These are phyloP conservation scores for Botryotinia convoluta DNA, from an alignment of 2,329 filamentous ascomycete species.

Conservation along the genomic window DNA sequence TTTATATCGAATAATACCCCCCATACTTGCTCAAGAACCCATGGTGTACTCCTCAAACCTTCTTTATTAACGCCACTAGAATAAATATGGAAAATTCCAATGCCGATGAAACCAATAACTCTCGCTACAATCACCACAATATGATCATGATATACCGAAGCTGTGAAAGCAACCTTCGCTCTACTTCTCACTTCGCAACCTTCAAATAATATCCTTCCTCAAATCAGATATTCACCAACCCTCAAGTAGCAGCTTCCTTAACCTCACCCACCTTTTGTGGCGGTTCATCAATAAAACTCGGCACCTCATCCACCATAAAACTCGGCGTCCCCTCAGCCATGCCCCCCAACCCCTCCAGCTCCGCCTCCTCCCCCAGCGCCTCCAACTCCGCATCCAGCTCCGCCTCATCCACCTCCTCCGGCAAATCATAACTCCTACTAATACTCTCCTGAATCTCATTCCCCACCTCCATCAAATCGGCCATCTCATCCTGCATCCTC, in stretches of 20 bases:
- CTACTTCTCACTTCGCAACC: neutral
- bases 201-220: neutral
- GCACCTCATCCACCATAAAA: conserved; percentile 85
- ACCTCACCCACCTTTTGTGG: conserved; percentile 71
- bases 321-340: conserved; percentile 63
- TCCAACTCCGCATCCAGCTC: conserved; percentile 96
- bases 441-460: conserved; percentile 98
- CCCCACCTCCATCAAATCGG: conserved; percentile 92
- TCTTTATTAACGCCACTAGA: neutral
- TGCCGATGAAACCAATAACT: neutral
- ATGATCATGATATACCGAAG: neutral
- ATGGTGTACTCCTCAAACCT: neutral
- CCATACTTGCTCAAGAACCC: neutral
- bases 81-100: neutral
- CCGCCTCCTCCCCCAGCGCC: conserved; percentile 89
- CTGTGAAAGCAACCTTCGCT: neutral
- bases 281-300: conserved; percentile 90
- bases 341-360: conserved; percentile 65
- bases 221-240: neutral
- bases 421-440: conserved; percentile 85
- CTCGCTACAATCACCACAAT: neutral
- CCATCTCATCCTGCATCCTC: conserved; percentile 97
- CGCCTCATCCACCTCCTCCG: conserved; percentile 94
- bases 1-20: conserved; percentile 4
- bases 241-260: conserved; percentile 69